These are phyloP conservation scores for Saccharomycopsis sp. DNA, from an alignment of 805 yeast genomes.

Conservation along the genomic window DNA sequence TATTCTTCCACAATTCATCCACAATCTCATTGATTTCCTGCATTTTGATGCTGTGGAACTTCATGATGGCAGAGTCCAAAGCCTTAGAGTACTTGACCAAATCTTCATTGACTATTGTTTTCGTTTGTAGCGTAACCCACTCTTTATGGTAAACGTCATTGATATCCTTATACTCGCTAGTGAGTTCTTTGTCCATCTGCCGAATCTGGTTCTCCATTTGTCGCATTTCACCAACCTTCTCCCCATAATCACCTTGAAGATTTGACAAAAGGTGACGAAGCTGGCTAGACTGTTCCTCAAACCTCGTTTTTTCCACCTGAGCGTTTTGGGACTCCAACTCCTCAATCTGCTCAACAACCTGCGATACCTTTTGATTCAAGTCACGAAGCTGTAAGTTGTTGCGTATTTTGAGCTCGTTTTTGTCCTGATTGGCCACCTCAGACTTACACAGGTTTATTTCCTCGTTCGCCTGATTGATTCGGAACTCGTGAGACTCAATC, in stretches of 20 bases:
- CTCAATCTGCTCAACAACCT: constrained; percentile 28
- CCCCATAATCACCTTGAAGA: constrained; percentile 60
- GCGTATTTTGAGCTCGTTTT: constrained; percentile 13
- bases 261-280: constrained; percentile 40
- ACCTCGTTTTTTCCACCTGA: constrained; percentile 53
- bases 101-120: constrained; percentile 71
- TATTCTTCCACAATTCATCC: constrained; percentile 88
- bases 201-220: constrained; percentile 71
- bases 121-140: constrained; percentile 71
- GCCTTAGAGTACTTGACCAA: constrained; percentile 76
- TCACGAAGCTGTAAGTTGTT: constrained; percentile 20
- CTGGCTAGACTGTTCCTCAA: constrained; percentile 50
- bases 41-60: constrained; percentile 87
- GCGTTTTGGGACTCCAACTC: constrained; percentile 52
- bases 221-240: constrained; percentile 76
- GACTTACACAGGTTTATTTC: constrained; percentile 8
- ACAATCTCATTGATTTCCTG: constrained; percentile 80
- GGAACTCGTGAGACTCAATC: neutral
- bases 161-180: constrained; percentile 64
- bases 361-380: constrained; percentile 20
- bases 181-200: constrained; percentile 50
- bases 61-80: constrained; percentile 88
- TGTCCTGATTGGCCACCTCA: constrained; percentile 16
- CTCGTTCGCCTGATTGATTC: constrained; percentile 6
- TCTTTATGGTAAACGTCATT: constrained; percentile 59